Conservation (phyloP, 768 basidiomycete genomes). For the Hericium erinaceus region DNA sequence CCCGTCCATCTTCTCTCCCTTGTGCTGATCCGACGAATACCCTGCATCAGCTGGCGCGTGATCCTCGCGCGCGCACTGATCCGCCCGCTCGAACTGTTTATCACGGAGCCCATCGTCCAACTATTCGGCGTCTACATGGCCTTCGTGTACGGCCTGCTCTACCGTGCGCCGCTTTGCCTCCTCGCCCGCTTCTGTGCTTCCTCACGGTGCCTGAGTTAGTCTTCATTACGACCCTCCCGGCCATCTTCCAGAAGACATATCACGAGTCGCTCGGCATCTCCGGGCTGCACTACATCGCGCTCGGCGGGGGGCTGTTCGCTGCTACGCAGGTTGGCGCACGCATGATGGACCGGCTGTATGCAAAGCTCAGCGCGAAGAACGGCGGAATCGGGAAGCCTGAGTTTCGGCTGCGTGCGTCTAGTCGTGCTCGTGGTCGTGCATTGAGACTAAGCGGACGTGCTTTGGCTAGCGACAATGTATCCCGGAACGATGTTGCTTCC, state of each 20-base stretch:
- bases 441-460: no score
- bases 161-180: slow-evolving; percentile 5
- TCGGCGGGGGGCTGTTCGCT: slow-evolving; percentile 50
- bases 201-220: slow-evolving; percentile 28
- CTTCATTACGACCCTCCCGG: slow-evolving; percentile 56
- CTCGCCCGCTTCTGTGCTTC: no score
- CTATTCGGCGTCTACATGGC: slow-evolving; percentile 61
- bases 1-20: not conserved
- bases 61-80: slow-evolving; percentile 45
- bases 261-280: slow-evolving; percentile 45
- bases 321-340: slow-evolving; percentile 47
- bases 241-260: slow-evolving; percentile 49
- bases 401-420: slow-evolving; percentile 20
- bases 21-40: no score
- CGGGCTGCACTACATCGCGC: slow-evolving; percentile 62
- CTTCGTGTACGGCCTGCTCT: slow-evolving; percentile 42
- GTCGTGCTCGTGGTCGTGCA: no score
- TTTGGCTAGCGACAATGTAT: slow-evolving; percentile 41
- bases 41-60: slow-evolving; percentile 33
- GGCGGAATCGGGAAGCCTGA: slow-evolving; percentile 47
- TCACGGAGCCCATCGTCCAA: slow-evolving; percentile 56
- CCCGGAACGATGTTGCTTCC: slow-evolving; percentile 54
- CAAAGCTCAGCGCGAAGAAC: slow-evolving; percentile 41
- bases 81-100: slow-evolving; percentile 60
- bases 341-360: slow-evolving; percentile 48